These are phyloP conservation scores for Epicoccum sorghinum DNA, from an alignment of 2,329 filamentous ascomycete species.

Conservation along the genomic window DNA sequence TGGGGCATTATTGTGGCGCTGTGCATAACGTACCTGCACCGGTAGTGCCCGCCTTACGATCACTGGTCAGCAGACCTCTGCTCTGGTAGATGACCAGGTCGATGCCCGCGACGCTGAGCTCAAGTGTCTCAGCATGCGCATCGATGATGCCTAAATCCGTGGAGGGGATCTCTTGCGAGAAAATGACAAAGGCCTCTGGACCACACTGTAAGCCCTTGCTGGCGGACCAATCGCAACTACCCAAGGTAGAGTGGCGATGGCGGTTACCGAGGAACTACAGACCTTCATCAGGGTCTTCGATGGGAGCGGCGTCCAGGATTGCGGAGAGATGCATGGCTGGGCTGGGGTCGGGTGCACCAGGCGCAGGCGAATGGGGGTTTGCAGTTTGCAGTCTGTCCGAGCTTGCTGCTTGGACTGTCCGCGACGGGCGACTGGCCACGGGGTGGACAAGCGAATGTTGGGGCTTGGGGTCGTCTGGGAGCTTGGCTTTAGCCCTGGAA, in stretches of 20 bases:
- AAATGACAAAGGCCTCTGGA: constrained; percentile 85
- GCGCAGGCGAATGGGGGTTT: constrained; percentile 10
- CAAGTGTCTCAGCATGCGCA: constrained; percentile 67
- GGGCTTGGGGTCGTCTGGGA: constrained; percentile 3
- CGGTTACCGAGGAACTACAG: constrained; percentile 14
- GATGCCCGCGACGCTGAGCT: constrained; percentile 69
- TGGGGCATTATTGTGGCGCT: constrained; percentile 20
- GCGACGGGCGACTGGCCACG: neutral
- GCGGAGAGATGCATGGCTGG: constrained; percentile 29
- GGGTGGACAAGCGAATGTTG: constrained; percentile 7
- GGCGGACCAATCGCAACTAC: neutral
- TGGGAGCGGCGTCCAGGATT: constrained; percentile 54
- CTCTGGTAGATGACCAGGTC: constrained; percentile 84
- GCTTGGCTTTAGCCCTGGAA: neutral
- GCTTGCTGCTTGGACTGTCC: neutral
- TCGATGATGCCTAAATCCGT: constrained; percentile 79
- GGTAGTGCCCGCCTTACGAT: constrained; percentile 74
- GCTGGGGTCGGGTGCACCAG: neutral
- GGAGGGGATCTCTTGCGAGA: constrained; percentile 75
- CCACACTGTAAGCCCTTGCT: constrained; percentile 20
- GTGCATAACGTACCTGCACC: constrained; percentile 62
- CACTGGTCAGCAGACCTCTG: constrained; percentile 78
- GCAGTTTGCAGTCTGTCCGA: neutral
- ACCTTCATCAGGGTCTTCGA: constrained; percentile 68
- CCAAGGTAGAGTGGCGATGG: neutral